These are phyloP conservation scores for Lactarius psammicola DNA, from an alignment of 768 basidiomycete species.

Conservation along the genomic window DNA sequence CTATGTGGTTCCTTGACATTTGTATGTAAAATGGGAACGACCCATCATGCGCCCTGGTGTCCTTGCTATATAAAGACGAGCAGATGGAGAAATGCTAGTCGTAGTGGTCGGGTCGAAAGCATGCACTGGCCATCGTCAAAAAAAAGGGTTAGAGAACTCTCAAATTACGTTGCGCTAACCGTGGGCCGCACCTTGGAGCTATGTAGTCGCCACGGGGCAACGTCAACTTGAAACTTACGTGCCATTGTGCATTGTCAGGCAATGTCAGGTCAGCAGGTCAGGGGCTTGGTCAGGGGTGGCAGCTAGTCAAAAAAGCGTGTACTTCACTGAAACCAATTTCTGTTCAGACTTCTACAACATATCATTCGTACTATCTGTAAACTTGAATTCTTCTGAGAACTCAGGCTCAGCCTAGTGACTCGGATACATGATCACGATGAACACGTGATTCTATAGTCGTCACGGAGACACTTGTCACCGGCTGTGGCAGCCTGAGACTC, in stretches of 20 bases:
- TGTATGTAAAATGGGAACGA: neutral
- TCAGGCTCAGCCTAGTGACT: too few relatives aligned
- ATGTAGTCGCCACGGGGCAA: neutral
- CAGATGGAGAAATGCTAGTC: neutral
- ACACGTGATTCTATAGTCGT: slow-evolving; percentile 23
- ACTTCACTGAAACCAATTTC: too few relatives aligned
- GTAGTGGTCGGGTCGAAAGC: neutral
- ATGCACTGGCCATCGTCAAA: neutral
- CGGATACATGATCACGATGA: neutral
- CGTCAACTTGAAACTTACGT: too few relatives aligned
- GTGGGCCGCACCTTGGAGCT: neutral
- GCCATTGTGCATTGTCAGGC: neutral
- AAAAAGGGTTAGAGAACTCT: neutral
- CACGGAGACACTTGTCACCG: slow-evolving; percentile 20
- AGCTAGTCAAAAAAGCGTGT: neutral
- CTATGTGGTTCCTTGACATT: neutral
- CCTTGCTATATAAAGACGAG: neutral
- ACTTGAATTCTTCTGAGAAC: neutral
- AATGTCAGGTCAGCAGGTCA: too few relatives aligned
- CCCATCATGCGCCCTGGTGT: neutral
- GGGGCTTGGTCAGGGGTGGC: neutral
- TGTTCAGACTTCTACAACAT: too few relatives aligned
- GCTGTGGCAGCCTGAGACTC: neutral
- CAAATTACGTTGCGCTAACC: neutral
- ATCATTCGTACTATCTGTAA: too few relatives aligned